These are phyloP conservation scores for Dryadomyces quercus-mongolicae DNA, from an alignment of 2,329 filamentous ascomycete species.

Conservation along the genomic window DNA sequence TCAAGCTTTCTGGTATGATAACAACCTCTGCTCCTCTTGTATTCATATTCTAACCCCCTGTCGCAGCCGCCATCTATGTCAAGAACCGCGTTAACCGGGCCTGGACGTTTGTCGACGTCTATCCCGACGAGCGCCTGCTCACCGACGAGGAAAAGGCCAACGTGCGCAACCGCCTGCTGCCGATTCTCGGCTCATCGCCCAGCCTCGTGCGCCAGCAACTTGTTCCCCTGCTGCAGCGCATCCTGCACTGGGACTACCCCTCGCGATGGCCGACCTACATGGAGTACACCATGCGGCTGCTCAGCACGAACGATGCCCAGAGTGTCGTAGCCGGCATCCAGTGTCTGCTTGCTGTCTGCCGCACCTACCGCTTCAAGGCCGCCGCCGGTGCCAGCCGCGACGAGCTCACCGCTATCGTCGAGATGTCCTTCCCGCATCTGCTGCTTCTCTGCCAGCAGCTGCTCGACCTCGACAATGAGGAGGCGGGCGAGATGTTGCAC, in stretches of 20 bases:
- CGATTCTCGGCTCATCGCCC: conserved; percentile 70
- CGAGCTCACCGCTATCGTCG: conserved; percentile 91
- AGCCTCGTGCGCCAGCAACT: conserved; percentile 83
- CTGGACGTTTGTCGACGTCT: conserved; percentile 72
- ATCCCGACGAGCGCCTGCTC: conserved; percentile 60
- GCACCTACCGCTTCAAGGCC: conserved; percentile 86
- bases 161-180: conserved; percentile 79
- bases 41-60: conserved; percentile 11
- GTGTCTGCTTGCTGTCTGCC: conserved; percentile 87
- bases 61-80: conserved; percentile 81
- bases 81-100: conserved; percentile 94
- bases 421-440: conserved; percentile 78
- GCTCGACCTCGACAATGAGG: conserved; percentile 80
- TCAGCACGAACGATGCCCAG: conserved; percentile 73
- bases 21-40: no score
- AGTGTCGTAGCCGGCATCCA: conserved; percentile 90
- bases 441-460: conserved; percentile 78
- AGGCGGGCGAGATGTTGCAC: conserved; percentile 94
- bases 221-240: conserved; percentile 87
- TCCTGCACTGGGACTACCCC: conserved; percentile 92
- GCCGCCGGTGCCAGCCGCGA: conserved; percentile 62
- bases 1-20: conserved; percentile 74
- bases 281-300: conserved; percentile 78
- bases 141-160: conserved; percentile 79
- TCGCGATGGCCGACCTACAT: conserved; percentile 89